Conservation (phyloP, 768 basidiomycete species). For the Lactifluus volemus region DNA sequence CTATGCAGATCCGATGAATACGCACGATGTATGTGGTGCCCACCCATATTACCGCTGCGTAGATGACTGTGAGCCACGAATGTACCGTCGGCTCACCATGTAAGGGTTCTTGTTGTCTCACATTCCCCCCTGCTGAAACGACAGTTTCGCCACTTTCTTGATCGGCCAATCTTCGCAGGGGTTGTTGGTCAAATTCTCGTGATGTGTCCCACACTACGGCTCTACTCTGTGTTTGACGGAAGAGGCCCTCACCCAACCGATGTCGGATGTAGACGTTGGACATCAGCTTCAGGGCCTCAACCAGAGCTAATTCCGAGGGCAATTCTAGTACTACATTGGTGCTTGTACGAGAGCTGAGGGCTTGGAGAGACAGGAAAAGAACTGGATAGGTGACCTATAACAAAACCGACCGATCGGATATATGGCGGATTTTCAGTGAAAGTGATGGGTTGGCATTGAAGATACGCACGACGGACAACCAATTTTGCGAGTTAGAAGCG, state of each 20-base stretch:
- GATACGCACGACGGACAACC: slow-evolving; percentile 7
- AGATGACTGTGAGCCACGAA: neutral
- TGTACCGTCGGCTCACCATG: neutral
- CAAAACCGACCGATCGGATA: neutral
- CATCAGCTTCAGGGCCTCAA: slow-evolving; percentile 16
- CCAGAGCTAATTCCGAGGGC: slow-evolving; percentile 4
- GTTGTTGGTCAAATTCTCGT: slow-evolving; percentile 8
- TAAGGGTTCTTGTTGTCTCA: neutral
- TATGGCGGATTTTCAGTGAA: neutral
- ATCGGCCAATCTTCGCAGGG: neutral
- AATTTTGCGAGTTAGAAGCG: neutral
- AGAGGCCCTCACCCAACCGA: neutral
- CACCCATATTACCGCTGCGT: slow-evolving; percentile 7
- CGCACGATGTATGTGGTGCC: slow-evolving; percentile 7
- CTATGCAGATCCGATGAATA: neutral
- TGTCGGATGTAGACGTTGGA: slow-evolving; percentile 1
- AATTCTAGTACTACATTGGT: neutral
- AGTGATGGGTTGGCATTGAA: neutral
- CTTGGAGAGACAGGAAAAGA: slow-evolving; percentile 10
- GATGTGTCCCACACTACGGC: slow-evolving; percentile 2
- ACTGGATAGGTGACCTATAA: slow-evolving; percentile 6
- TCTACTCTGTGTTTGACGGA: neutral
- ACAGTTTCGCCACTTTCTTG: neutral
- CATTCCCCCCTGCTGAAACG: neutral
- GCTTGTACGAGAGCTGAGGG: neutral